A percentile compares a stretch with the other conserved stretches of the same genome.
Evolutionary conservation across 129 eudicot species (phyloP).

Genomic region (sunflower (Helianthus annuus)): DNA sequence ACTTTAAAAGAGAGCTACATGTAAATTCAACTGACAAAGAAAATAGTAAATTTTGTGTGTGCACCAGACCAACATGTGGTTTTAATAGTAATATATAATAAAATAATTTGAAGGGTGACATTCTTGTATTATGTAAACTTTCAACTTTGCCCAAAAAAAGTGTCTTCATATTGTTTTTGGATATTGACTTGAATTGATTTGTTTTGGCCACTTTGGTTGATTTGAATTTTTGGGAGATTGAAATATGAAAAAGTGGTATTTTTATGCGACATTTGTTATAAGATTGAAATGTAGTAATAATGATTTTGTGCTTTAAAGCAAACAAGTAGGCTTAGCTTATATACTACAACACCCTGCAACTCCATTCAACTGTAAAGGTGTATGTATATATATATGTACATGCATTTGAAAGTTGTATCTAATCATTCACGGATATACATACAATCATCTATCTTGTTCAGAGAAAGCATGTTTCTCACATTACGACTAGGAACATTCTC

Average conservation of each 20-base stretch:
- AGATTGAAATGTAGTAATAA: neutral
- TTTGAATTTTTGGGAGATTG: too few species aligned
- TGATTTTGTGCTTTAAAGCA: too few species aligned
- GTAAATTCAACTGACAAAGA: neutral
- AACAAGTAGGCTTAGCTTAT: neutral
- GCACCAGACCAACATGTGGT: too few species aligned
- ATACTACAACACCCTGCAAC: neutral
- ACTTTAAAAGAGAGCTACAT: neutral
- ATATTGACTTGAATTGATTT: too few species aligned
- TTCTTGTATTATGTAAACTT: too few species aligned
- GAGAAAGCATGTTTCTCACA: conserved; percentile 13
- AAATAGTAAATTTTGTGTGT: too few species aligned
- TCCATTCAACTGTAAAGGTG: neutral
- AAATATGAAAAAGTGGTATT: too few species aligned
- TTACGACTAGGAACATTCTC: neutral
- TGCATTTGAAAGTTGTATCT: neutral
- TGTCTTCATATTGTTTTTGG: too few species aligned
- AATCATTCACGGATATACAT: neutral
- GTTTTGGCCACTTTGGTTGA: too few species aligned
- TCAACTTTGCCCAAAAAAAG: too few species aligned
- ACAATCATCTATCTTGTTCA: conserved; percentile 1
- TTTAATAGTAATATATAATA: neutral
- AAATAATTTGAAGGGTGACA: too few species aligned
- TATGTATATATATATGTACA: neutral
- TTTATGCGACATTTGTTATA: too few species aligned